Evolutionary conservation across 805 yeast genomes (phyloP).

Genomic region (Priceomyces fermenticarens): DNA sequence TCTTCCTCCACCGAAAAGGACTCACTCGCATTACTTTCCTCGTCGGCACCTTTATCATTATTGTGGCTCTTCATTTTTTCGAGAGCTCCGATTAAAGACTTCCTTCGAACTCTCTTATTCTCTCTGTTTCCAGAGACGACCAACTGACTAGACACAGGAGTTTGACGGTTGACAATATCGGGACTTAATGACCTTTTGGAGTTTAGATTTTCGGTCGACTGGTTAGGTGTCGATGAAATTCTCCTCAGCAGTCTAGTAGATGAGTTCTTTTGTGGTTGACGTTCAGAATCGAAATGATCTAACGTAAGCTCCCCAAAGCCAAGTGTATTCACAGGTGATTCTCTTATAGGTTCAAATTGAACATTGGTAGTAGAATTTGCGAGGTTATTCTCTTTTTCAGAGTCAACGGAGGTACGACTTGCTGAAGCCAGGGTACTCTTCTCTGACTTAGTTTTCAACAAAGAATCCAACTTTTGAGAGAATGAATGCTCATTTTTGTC

Average conservation of each 20-base stretch:
- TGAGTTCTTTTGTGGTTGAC: neutral
- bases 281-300: constrained; percentile 12
- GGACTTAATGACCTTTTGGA: constrained; percentile 16
- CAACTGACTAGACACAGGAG: constrained; percentile 14
- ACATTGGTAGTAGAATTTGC: constrained; percentile 25
- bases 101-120: constrained; percentile 17
- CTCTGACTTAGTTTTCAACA: constrained; percentile 17
- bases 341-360: constrained; percentile 46
- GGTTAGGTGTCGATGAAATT: constrained; percentile 13
- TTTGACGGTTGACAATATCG: constrained; percentile 13
- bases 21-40: constrained; percentile 5
- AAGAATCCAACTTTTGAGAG: constrained; percentile 22
- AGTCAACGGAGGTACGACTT: neutral
- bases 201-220: constrained; percentile 15
- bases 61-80: constrained; percentile 5
- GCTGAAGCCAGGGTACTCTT: constrained; percentile 8
- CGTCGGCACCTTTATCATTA: constrained; percentile 8
- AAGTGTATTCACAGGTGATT: constrained; percentile 44
- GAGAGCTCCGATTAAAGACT: constrained; percentile 12
- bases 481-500: constrained; percentile 14
- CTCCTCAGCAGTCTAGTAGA: neutral
- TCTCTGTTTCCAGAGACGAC: constrained; percentile 15
- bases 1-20: constrained; percentile 4
- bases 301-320: constrained; percentile 46
- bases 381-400: neutral